phyloP scores from a whole-genome alignment of 2,329 filamentous ascomycete species.

The Atkinsonella hypoxylon region DNA sequence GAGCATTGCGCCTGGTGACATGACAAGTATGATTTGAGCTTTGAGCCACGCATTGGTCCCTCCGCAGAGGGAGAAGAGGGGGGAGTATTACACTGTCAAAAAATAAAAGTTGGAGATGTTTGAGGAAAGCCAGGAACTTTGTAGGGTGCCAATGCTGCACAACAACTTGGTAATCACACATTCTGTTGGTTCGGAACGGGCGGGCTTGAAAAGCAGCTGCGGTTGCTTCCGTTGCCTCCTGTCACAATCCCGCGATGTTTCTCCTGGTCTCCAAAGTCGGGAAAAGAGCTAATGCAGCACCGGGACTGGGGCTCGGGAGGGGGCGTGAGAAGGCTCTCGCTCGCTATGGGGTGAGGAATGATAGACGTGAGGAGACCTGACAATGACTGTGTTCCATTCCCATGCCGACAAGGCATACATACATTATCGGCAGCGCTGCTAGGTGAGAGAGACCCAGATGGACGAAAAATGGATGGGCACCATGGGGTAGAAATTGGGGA shows the following conservation, averaged over 20 bases:
- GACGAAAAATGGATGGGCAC: background rate
- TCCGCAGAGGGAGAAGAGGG: background rate
- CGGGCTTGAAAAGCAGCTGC: background rate
- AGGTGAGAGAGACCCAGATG: background rate
- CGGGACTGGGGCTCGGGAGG: background rate
- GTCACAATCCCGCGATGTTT: background rate
- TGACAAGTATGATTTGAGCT: conserved; percentile 1
- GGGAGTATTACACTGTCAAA: background rate
- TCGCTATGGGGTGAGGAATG: background rate
- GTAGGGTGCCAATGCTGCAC: conserved; percentile 3
- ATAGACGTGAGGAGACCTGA: background rate
- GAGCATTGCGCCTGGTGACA: conserved; percentile 31
- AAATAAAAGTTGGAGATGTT: conserved; percentile 3
- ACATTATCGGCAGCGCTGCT: background rate
- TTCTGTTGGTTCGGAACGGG: background rate
- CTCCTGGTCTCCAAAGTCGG: background rate
- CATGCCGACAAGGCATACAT: background rate
- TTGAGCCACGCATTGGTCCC: conserved; percentile 2
- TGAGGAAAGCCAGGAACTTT: conserved; percentile 3
- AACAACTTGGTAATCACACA: background rate
- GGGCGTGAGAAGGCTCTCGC: conserved; percentile 1
- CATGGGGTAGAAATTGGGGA: background rate
- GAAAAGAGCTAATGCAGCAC: background rate
- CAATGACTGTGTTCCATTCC: background rate
- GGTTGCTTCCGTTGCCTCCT: background rate